Evolutionary conservation across 2,329 filamentous ascomycete species (phyloP).

Genomic region (Didymella glomerata): DNA sequence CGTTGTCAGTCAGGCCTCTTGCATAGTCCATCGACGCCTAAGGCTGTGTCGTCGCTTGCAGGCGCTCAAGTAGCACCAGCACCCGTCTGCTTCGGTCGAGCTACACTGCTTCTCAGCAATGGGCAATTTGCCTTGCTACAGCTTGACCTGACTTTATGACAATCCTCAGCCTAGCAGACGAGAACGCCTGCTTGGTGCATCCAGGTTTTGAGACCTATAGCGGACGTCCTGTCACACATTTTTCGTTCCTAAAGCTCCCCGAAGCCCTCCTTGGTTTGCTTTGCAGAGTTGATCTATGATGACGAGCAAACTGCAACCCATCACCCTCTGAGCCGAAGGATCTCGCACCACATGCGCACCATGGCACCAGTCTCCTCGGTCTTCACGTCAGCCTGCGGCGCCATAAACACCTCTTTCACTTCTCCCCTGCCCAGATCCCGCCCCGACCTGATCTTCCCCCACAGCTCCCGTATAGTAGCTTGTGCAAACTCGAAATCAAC

Average conservation of each 20-base stretch:
- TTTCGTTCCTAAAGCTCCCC: neutral
- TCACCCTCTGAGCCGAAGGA: constrained; percentile 41
- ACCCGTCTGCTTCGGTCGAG: neutral
- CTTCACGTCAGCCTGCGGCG: constrained; percentile 5
- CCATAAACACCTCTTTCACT: constrained; percentile 41
- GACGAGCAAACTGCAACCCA: neutral
- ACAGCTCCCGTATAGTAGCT: constrained; percentile 35
- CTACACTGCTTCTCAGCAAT: neutral
- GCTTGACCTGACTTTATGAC: neutral
- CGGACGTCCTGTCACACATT: neutral
- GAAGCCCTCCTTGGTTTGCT: neutral
- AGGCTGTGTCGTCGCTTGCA: neutral
- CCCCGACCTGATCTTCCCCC: constrained; percentile 34
- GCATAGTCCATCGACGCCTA: neutral
- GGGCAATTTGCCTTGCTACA: neutral
- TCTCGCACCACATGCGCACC: constrained; percentile 48
- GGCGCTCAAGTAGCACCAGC: neutral
- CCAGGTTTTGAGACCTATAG: neutral
- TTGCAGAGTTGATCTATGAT: neutral
- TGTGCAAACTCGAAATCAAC: constrained; percentile 38
- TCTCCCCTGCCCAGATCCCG: constrained; percentile 39
- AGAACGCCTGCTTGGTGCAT: neutral
- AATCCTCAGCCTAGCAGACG: neutral
- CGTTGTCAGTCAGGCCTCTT: neutral
- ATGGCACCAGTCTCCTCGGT: constrained; percentile 29